A percentile compares a stretch with the other conserved stretches of the same genome.
Conservation (phyloP, 2,329 filamentous ascomycete species). For the Rosellinia necatrix region DNA sequence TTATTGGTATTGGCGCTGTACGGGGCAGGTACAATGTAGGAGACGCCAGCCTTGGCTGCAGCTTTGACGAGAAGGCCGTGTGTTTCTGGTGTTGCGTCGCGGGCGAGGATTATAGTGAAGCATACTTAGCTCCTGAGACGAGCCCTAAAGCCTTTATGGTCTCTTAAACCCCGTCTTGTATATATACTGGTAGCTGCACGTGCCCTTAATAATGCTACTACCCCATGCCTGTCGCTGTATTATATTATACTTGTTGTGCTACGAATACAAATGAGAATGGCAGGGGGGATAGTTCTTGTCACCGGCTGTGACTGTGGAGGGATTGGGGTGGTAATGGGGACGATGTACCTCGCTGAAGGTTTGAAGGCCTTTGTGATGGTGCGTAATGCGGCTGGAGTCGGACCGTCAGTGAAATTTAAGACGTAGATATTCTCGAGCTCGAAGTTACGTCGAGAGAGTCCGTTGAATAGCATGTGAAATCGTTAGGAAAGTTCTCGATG, state of each 20-base stretch:
- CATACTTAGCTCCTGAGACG: slow-evolving; percentile 60
- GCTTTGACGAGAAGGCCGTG: slow-evolving; percentile 56
- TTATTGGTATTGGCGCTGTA: slow-evolving; percentile 47
- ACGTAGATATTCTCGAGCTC: slow-evolving; percentile 18
- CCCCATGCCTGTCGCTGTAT: neutral
- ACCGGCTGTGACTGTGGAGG: slow-evolving; percentile 16
- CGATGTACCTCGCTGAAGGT: neutral
- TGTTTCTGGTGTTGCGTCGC: slow-evolving; percentile 48
- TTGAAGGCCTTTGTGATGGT: slow-evolving; percentile 18
- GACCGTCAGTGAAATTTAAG: neutral
- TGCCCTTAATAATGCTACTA: neutral
- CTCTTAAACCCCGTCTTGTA: neutral
- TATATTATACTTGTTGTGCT: neutral
- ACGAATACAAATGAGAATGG: neutral
- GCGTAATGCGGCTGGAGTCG: slow-evolving; percentile 9
- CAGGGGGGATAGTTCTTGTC: slow-evolving; percentile 4
- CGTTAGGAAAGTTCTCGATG: neutral
- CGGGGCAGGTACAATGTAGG: slow-evolving; percentile 59
- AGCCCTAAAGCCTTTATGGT: neutral
- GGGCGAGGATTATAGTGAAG: slow-evolving; percentile 57
- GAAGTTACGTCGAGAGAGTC: slow-evolving; percentile 22
- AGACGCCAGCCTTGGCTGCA: slow-evolving; percentile 57
- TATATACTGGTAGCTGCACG: neutral
- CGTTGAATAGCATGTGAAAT: neutral
- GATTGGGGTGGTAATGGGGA: slow-evolving; percentile 9